These are phyloP conservation scores for Irpex sp. DNA, from an alignment of 1,284 basidiomycete genomes.

Conservation along the genomic window DNA sequence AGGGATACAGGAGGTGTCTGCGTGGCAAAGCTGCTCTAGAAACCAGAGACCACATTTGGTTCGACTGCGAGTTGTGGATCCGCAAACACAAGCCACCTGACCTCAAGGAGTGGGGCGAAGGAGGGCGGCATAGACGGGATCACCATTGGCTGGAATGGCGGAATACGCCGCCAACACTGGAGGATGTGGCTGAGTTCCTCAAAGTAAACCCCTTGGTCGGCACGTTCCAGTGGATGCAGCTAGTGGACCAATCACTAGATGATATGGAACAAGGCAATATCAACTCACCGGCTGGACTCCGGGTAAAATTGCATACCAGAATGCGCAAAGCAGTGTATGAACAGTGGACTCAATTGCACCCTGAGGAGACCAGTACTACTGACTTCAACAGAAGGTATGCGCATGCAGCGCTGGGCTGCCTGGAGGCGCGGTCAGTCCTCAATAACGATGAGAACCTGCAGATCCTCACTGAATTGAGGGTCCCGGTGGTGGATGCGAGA, in stretches of 20 bases:
- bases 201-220: slow-evolving; percentile 2
- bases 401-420: no score
- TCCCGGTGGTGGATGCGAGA: no score
- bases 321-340: no score
- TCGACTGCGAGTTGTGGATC: slow-evolving; percentile 9
- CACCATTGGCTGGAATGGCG: slow-evolving; percentile 6
- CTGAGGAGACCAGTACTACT: no score
- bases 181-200: slow-evolving; percentile 4
- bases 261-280: neutral
- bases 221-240: slow-evolving; percentile 7
- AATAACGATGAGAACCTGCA: no score
- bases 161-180: neutral
- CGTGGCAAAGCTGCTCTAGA: neutral
- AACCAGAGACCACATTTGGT: slow-evolving; percentile 7
- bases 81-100: slow-evolving; percentile 1
- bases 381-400: no score
- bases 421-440: no score
- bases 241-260: slow-evolving; percentile 1
- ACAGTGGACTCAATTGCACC: no score
- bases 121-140: neutral
- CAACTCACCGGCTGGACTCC: no score
- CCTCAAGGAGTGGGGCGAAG: neutral
- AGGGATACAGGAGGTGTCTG: slow-evolving; percentile 1
- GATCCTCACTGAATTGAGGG: no score
- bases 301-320: no score